Evolutionary conservation across 2,329 filamentous ascomycete genomes (phyloP).

Genomic region (Akanthomyces muscarius): DNA sequence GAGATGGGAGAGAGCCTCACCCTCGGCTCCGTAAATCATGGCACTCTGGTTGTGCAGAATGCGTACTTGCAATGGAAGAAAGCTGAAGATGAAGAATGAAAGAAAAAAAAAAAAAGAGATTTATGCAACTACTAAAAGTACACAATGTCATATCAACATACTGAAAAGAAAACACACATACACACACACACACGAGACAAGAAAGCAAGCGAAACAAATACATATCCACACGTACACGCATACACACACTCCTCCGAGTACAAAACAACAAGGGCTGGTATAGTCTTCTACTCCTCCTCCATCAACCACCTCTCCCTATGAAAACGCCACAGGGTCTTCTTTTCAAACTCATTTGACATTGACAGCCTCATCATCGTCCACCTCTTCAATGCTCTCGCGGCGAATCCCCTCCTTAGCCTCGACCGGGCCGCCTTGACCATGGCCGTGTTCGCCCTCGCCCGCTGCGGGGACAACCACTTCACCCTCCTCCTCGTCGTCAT

Average conservation of each 20-base stretch:
- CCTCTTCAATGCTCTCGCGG: slow-evolving; percentile 57
- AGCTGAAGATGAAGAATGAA: background rate
- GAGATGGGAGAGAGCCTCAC: too few relatives aligned
- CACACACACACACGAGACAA: background rate
- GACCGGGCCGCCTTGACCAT: slow-evolving; percentile 34
- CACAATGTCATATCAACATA: background rate
- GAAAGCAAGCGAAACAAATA: background rate
- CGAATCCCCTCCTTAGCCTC: slow-evolving; percentile 51
- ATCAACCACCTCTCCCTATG: background rate
- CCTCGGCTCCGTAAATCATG: too few relatives aligned
- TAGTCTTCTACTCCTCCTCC: background rate
- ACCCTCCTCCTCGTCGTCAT: slow-evolving; percentile 24
- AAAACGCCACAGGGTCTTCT: background rate
- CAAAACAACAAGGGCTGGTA: background rate
- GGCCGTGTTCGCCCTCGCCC: slow-evolving; percentile 27
- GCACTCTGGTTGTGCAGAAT: too few relatives aligned
- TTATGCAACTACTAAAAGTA: slow-evolving; percentile 5
- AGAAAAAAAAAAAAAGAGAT: background rate
- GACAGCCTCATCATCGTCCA: slow-evolving; percentile 47
- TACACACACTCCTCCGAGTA: background rate
- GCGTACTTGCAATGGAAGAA: too few relatives aligned
- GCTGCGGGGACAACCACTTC: slow-evolving; percentile 20
- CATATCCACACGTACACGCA: background rate
- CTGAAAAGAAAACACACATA: background rate
- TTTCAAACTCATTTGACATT: background rate